Conservation (phyloP, 768 basidiomycete species). For the Cystobasidiopsis lactophilus region DNA sequence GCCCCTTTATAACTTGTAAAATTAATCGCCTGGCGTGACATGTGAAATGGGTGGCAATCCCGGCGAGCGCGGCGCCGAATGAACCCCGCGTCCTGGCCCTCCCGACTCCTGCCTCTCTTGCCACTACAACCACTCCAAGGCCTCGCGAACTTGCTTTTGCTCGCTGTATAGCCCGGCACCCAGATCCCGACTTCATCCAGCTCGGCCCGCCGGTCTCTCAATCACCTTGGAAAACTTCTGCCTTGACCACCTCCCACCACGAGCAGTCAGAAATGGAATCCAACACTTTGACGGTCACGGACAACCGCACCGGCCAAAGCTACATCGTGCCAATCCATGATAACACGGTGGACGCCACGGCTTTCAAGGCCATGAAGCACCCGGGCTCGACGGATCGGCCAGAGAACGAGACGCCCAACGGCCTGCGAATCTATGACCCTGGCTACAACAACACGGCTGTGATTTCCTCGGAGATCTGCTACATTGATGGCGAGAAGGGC, state of each 20-base stretch:
- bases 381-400: slow-evolving; percentile 30
- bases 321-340: slow-evolving; percentile 52
- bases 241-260: no score
- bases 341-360: slow-evolving; percentile 28
- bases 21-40: background rate
- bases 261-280: no score
- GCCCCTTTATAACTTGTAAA: slow-evolving; percentile 13
- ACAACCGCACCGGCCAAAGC: slow-evolving; percentile 65
- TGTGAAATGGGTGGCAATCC: no score
- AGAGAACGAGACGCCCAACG: slow-evolving; percentile 32
- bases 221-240: no score
- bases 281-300: slow-evolving; percentile 44
- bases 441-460: slow-evolving; percentile 31
- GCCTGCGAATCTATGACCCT: slow-evolving; percentile 39
- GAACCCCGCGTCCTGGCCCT: no score
- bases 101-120: no score
- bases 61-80: no score
- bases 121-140: no score
- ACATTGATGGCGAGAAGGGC: slow-evolving; percentile 61
- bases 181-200: no score
- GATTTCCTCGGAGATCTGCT: slow-evolving; percentile 39
- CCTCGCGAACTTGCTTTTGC: no score
- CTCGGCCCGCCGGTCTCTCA: no score
- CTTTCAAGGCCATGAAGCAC: slow-evolving; percentile 9
- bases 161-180: no score